Evolutionary conservation across 352 stramenopile species (phyloP).

Genomic region (Aphanomyces cochlioides): DNA sequence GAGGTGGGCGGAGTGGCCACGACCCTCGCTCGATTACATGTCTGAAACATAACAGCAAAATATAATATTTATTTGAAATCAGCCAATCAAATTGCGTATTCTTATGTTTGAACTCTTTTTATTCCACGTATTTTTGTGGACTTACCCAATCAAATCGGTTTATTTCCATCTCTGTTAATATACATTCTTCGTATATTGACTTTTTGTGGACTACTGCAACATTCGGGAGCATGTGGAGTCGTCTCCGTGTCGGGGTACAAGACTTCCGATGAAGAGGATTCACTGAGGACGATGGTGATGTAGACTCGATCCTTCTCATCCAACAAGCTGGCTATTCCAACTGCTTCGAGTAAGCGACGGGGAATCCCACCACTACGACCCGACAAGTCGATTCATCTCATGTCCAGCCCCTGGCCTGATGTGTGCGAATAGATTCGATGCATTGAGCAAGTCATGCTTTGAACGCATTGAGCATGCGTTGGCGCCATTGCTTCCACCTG

Average conservation of each 20-base stretch:
- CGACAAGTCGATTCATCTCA: neutral
- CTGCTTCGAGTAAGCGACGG: neutral
- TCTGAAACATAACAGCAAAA: too few relatives aligned
- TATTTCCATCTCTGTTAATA: too few relatives aligned
- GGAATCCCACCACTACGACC: slow-evolving; percentile 3
- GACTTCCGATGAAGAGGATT: neutral
- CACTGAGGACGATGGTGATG: neutral
- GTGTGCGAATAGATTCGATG: slow-evolving; percentile 45
- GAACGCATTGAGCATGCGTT: slow-evolving; percentile 61
- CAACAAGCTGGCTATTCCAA: neutral
- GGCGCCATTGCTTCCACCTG: slow-evolving; percentile 53
- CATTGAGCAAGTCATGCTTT: slow-evolving; percentile 51
- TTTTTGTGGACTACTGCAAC: too few relatives aligned
- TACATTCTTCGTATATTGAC: too few relatives aligned
- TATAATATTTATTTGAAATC: too few relatives aligned
- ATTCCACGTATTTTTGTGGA: too few relatives aligned
- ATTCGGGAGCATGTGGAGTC: too few relatives aligned
- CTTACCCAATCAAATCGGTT: too few relatives aligned
- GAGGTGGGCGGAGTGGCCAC: too few relatives aligned
- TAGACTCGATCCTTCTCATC: neutral
- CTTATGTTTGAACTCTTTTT: too few relatives aligned
- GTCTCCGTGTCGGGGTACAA: neutral
- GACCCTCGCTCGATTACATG: too few relatives aligned
- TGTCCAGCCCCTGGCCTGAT: neutral
- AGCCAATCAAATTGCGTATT: too few relatives aligned